Percentiles rank a stretch among this genome's conserved stretches.
phyloP scores from a whole-genome alignment of 305 asterid genomes.

The Fraxinus dipetala region DNA sequence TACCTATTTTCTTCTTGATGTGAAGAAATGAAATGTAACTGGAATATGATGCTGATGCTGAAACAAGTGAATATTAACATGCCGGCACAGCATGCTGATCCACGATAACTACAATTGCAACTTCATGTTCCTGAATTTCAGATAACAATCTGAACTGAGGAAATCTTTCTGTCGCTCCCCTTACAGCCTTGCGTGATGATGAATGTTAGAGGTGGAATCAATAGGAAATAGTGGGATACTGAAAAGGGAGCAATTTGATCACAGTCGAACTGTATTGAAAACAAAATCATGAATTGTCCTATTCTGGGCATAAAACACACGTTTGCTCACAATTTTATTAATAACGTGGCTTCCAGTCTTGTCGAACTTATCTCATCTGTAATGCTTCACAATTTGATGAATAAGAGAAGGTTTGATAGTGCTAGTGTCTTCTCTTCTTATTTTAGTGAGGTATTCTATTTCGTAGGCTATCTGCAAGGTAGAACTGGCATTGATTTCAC shows the following conservation, averaged over 20 bases:
- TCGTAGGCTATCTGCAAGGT: not conserved
- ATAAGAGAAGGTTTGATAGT: not conserved
- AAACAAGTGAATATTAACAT: slow-evolving; percentile 5
- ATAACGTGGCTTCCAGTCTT: not conserved
- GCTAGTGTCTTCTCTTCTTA: not conserved
- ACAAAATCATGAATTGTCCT: not conserved
- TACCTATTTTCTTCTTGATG: not conserved
- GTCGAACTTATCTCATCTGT: not conserved
- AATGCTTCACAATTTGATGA: not conserved
- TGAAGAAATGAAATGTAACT: not conserved
- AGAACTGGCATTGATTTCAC: not conserved
- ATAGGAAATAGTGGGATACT: not conserved
- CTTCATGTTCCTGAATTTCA: not conserved
- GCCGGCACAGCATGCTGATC: not conserved
- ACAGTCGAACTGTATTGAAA: not conserved
- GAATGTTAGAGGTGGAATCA: not conserved
- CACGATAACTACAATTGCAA: not conserved
- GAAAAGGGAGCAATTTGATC: not conserved
- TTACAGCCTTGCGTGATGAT: not conserved
- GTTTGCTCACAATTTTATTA: not conserved
- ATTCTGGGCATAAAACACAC: not conserved
- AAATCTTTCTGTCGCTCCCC: not conserved
- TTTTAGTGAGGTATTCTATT: not conserved
- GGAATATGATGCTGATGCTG: not conserved
- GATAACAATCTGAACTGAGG: not conserved